These are phyloP conservation scores for Helotiales sp. DNA, from an alignment of 2,329 filamentous ascomycete species.

Conservation along the genomic window DNA sequence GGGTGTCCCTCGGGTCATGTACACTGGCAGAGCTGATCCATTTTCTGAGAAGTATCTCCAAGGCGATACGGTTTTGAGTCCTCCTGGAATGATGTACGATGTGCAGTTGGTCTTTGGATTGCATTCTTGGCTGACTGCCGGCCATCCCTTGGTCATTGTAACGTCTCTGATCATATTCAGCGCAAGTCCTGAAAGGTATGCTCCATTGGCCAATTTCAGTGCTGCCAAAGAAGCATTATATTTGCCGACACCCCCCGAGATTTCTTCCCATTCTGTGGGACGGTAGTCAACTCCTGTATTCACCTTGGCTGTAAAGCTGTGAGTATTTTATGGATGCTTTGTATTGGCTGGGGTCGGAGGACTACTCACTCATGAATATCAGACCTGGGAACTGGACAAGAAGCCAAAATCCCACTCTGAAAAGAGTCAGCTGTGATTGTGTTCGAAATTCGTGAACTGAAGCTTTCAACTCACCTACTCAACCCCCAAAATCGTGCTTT, in stretches of 20 bases:
- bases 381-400: conserved; percentile 2
- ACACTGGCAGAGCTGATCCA: background rate
- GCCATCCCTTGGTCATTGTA: background rate
- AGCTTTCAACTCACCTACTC: background rate
- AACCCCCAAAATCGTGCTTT: background rate
- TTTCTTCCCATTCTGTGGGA: background rate
- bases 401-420: background rate
- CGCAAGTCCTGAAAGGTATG: background rate
- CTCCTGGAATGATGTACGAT: background rate
- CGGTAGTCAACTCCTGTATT: background rate
- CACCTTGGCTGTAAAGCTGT: background rate
- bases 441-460: too few relatives aligned
- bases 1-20: background rate
- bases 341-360: background rate
- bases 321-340: background rate
- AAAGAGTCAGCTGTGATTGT: background rate
- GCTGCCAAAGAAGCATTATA: background rate
- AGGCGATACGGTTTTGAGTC: background rate
- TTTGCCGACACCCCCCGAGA: background rate
- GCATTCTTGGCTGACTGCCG: background rate
- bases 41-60: background rate
- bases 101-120: background rate
- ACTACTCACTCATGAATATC: background rate
- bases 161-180: background rate
- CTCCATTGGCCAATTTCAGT: background rate